Base-by-base conservation (phyloP, 2,329 filamentous ascomycete genomes). In the Chaetothyriales sp. region DNA sequence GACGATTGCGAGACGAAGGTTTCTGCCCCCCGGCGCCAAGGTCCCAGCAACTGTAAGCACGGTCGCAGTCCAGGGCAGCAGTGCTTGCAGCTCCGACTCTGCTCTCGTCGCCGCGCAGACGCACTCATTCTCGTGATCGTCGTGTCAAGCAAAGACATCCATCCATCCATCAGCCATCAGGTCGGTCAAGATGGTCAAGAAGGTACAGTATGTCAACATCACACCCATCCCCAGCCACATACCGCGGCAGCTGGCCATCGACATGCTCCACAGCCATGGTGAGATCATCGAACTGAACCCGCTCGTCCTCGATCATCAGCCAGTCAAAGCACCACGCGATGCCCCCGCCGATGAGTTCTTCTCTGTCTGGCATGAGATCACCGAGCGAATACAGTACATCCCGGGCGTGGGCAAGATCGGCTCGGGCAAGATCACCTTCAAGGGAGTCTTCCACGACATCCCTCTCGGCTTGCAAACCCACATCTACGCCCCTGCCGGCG, bases 281-380 rank as follows among this genome's bases (percentile, higher is more conserved):
- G 81, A 81, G 59, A 92, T 95, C 81, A 93, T 94, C 62, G 83
- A 89, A 63, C 72, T 94, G 50, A 94, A 93, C 66, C 87, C 87
- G 1, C 74, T 93, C 43, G 83, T 94, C 49, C 79, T 83, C 55
- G 80, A 83, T 53, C 77, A 84, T 53, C 76, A 81, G 57, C 73
- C 73, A 36, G 85, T 86, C 65, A 73, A 77, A 46, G 74, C 85
- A 1, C 86, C 86, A 0, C 62, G 74, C 20, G 76, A 80, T 62
- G 81, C 83, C 8, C 72, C 77, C 0, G 69, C 78, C 10, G 85
- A 92, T 57, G 87, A 94, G 69, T 77, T 73, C 54, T 71, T 78
- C 56, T 84, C 80, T 57, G 71, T 71, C 10, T 95, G 88, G 88
- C 93, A 89, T 68, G 77, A 78, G 46, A 71, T 89, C 59, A 85